These are phyloP conservation scores for Leishmania braziliensis DNA, from an alignment of 208 protist species.

Conservation along the genomic window DNA sequence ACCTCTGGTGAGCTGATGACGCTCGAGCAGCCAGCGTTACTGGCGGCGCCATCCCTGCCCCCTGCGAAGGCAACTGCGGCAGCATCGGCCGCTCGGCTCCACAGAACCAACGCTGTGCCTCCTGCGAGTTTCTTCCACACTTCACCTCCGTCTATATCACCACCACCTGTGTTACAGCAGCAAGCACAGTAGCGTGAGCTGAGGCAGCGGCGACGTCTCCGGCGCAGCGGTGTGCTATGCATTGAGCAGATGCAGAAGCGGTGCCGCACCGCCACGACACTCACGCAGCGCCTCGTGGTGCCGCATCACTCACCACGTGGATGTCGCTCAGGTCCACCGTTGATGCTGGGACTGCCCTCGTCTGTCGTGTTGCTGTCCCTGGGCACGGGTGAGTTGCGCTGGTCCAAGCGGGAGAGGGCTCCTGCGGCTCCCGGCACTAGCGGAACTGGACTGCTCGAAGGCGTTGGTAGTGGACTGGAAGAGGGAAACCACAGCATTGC, in stretches of 20 bases:
- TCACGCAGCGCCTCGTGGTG: slow-evolving; percentile 4
- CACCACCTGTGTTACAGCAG: not conserved
- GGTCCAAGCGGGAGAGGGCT: not conserved
- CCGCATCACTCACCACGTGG: not conserved
- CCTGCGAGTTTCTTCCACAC: not conserved
- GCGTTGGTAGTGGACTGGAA: not conserved
- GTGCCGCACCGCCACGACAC: slow-evolving; percentile 10
- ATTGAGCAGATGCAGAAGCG: slow-evolving; percentile 23
- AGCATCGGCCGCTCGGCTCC: not conserved
- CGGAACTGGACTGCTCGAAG: not conserved
- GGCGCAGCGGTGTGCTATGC: slow-evolving; percentile 4
- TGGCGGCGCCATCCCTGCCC: not conserved
- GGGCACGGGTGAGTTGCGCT: not conserved
- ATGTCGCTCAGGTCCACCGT: not conserved
- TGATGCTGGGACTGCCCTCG: not conserved
- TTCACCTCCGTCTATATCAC: not conserved
- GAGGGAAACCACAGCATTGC: not conserved
- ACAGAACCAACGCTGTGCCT: too few species aligned
- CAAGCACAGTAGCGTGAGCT: not conserved
- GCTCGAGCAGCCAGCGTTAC: not conserved
- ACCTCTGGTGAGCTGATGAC: slow-evolving; percentile 11
- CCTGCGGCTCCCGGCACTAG: not conserved
- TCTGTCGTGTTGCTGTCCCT: not conserved
- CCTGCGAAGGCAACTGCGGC: not conserved
- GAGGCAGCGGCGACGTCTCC: slow-evolving; percentile 1